These are phyloP conservation scores for Ustilaginoidea virens DNA, from an alignment of 2,329 filamentous ascomycete genomes.

Conservation along the genomic window DNA sequence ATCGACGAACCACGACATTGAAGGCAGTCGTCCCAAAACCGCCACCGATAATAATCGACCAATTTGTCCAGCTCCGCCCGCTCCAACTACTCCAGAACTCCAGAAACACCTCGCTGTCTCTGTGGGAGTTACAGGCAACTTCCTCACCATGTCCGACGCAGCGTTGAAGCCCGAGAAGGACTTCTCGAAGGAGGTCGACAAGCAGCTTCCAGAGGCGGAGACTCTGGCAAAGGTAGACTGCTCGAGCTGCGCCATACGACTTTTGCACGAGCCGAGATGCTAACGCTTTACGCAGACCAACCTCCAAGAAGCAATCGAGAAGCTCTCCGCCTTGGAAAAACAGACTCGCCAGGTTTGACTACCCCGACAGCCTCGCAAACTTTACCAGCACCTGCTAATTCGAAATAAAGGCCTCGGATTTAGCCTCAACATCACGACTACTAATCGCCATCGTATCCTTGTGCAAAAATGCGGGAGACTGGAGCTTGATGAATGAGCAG, in stretches of 20 bases:
- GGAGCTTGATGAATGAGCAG: slow-evolving; percentile 92
- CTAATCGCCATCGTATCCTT: slow-evolving; percentile 82
- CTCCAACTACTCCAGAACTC: too few species aligned
- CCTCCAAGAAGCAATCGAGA: slow-evolving; percentile 79
- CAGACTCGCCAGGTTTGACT: slow-evolving; percentile 76
- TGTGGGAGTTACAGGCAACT: slow-evolving; percentile 1
- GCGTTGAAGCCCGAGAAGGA: slow-evolving; percentile 93
- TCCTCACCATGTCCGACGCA: slow-evolving; percentile 58
- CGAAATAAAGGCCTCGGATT: slow-evolving; percentile 68
- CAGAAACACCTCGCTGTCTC: not conserved
- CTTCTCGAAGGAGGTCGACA: slow-evolving; percentile 92
- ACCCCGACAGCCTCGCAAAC: slow-evolving; percentile 5
- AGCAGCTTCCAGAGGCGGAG: slow-evolving; percentile 80
- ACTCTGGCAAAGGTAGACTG: slow-evolving; percentile 69
- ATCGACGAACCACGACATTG: too few species aligned
- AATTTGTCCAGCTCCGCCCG: too few species aligned
- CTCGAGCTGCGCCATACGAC: too few species aligned
- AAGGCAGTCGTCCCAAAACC: too few species aligned
- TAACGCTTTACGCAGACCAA: slow-evolving; percentile 39
- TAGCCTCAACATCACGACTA: slow-evolving; percentile 83
- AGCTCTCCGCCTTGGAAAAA: slow-evolving; percentile 84
- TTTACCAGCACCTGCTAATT: slow-evolving; percentile 8
- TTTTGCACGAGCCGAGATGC: slow-evolving; percentile 8
- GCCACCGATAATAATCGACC: too few species aligned
- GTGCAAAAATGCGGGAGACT: slow-evolving; percentile 85